Evolutionary conservation across 2,329 filamentous ascomycete genomes (phyloP).

Genomic region (Aureobasidium sp.): DNA sequence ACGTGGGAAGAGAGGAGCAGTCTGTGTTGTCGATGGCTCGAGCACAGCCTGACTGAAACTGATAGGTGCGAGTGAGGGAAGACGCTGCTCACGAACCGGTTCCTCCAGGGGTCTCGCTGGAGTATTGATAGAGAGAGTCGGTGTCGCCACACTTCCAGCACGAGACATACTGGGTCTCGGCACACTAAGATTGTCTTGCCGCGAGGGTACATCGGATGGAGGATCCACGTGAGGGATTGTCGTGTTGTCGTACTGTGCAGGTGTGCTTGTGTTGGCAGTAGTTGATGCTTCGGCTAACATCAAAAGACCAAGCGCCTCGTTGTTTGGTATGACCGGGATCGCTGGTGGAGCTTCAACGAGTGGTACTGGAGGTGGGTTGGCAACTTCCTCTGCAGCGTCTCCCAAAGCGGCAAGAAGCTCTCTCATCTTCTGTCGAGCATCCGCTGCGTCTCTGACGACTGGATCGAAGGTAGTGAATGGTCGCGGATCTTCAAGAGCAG

Average conservation of each 20-base stretch:
- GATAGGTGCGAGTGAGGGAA: neutral
- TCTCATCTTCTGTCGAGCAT: constrained; percentile 28
- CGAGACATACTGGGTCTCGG: constrained; percentile 10
- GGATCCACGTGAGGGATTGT: neutral
- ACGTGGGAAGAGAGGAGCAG: constrained; percentile 4
- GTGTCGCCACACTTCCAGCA: neutral
- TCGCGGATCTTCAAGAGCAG: constrained; percentile 10
- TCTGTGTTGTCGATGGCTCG: constrained; percentile 7
- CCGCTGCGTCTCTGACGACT: constrained; percentile 31
- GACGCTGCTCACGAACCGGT: neutral
- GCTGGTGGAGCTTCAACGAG: constrained; percentile 13
- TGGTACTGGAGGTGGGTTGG: constrained; percentile 11
- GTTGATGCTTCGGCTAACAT: constrained; percentile 28
- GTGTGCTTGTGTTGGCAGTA: constrained; percentile 2
- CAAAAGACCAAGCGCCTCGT: constrained; percentile 32
- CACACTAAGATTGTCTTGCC: neutral
- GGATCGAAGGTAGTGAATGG: constrained; percentile 35
- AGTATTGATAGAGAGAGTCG: neutral
- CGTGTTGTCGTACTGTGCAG: neutral
- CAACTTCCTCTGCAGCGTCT: constrained; percentile 19
- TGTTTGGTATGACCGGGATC: constrained; percentile 29
- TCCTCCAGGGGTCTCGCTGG: neutral
- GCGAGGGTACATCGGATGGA: neutral
- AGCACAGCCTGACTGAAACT: constrained; percentile 10
- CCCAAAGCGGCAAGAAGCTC: constrained; percentile 24